Evolutionary conservation across 164 flowering plant genomes (phyloP), one percentile per base, ranked within the genome.

Genomic region (Echeveria elegans): DNA sequence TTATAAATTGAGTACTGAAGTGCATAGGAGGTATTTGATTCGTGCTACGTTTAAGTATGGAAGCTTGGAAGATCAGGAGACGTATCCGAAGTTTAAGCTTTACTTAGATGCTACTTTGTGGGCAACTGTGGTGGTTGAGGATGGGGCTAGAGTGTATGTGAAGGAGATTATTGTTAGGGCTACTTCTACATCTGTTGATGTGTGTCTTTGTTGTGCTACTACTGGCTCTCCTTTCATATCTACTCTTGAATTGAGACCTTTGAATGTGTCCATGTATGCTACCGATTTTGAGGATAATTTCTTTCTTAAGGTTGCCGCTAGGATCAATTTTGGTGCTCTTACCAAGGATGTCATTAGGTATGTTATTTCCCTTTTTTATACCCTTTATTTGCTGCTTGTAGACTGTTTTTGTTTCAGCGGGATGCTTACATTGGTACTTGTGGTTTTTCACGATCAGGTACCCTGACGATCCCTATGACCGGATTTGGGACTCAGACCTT

Each of bases 401-500:
- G 26, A 1, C 31, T 24, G 10, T 53, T n/a, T 12, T 43, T 12
- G 53, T 48, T 6, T 4, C 3, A 6, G 29, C 6, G 28, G 28
- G 9, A 52, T 23, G 2, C 10, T 52, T 1, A 52, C 28, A 52
- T 24, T 53, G 11, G 60, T 53, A 28, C 30, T 24, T 24, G 31
- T 26, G 31, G 9, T 36, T 53, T 63, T 21, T 34, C 1, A 26
- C 28, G 24, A 7, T 66, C 83, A 93, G 98, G 88, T 94, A 94
- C 70, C 98, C 98, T 10, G 96, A 90, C 75, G 97, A 94, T 68
- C 98, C 97, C 1, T 94, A 87, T 81, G 98, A 94, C 73, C 78
- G 98, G 70, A 89, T 90, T 69, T 94, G 98, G 98, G 84, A 76
- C 16, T 90, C 98, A 0, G 98, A 94, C 75, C 85, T 88, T 28